phyloP scores from a whole-genome alignment of 164 flowering plant genomes.

The Dillenia suffruticosa region DNA sequence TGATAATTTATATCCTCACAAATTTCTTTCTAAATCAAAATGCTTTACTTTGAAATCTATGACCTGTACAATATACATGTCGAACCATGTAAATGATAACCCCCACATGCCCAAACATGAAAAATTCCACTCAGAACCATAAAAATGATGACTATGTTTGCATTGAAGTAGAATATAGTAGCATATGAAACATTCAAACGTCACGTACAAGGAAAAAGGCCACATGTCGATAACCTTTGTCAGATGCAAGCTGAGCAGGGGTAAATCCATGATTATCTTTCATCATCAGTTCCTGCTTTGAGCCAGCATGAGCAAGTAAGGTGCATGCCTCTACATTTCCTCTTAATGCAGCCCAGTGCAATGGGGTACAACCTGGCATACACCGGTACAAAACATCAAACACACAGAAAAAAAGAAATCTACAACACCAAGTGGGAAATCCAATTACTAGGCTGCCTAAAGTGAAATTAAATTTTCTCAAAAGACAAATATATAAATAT shows the following conservation, averaged over 20 bases:
- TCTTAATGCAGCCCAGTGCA: conserved; percentile 92
- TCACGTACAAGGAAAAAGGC: conserved; percentile 81
- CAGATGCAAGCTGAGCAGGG: conserved; percentile 81
- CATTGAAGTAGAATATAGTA: no score
- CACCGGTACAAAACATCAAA: conserved; percentile 5
- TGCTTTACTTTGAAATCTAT: no score
- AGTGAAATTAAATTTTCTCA: no score
- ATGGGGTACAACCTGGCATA: conserved; percentile 82
- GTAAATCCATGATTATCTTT: conserved; percentile 88
- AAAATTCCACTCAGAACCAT: no score
- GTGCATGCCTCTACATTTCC: conserved; percentile 85
- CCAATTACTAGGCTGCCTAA: no score
- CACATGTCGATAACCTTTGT: conserved; percentile 92
- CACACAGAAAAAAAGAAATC: neutral
- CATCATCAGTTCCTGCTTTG: conserved; percentile 61
- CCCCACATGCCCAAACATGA: no score
- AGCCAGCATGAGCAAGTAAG: conserved; percentile 82
- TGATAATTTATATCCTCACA: no score
- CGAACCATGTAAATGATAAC: no score
- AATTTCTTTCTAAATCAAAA: no score
- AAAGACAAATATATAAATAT: no score
- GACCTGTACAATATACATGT: no score
- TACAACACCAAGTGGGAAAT: no score
- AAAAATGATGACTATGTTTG: neutral
- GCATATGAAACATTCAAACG: conserved; percentile 9